Percentiles rank a stretch among this genome's conserved stretches.
Conservation (phyloP, 2,329 filamentous ascomycete species). For the Biscogniauxia marginata region DNA sequence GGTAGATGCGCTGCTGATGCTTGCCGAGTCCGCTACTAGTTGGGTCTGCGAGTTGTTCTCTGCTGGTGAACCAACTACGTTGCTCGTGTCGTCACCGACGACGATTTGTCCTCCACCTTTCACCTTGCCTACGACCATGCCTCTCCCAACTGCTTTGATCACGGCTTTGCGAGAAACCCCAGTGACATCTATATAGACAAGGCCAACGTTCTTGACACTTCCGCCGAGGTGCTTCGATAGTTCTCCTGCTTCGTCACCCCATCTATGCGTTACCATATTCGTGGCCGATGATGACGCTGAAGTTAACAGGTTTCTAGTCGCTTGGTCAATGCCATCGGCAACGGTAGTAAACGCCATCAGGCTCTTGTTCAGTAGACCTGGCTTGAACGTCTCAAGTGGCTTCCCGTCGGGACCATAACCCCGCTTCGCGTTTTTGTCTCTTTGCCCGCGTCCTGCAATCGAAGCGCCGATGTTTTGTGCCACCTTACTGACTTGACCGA, state of each 20-base stretch:
- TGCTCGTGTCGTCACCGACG: constrained; percentile 60
- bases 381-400: constrained; percentile 68
- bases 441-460: constrained; percentile 61
- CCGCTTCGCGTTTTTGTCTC: constrained; percentile 50
- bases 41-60: constrained; percentile 17
- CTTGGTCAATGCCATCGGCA: constrained; percentile 88
- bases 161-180: constrained; percentile 88
- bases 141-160: constrained; percentile 92
- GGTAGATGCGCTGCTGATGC: constrained; percentile 18
- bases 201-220: constrained; percentile 91
- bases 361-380: constrained; percentile 90
- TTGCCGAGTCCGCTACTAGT: constrained; percentile 18
- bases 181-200: constrained; percentile 96
- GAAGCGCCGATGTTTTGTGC: constrained; percentile 88
- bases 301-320: constrained; percentile 73
- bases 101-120: constrained; percentile 73
- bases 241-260: constrained; percentile 79
- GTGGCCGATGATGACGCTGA: constrained; percentile 76
- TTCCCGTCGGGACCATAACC: constrained; percentile 71
- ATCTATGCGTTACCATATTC: constrained; percentile 84
- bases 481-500: constrained; percentile 77
- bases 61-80: constrained; percentile 17
- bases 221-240: constrained; percentile 74
- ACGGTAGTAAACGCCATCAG: constrained; percentile 96
- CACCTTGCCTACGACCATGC: constrained; percentile 86